phyloP scores from a whole-genome alignment of 1,284 basidiomycete species.

The Phlebopus sp. region DNA sequence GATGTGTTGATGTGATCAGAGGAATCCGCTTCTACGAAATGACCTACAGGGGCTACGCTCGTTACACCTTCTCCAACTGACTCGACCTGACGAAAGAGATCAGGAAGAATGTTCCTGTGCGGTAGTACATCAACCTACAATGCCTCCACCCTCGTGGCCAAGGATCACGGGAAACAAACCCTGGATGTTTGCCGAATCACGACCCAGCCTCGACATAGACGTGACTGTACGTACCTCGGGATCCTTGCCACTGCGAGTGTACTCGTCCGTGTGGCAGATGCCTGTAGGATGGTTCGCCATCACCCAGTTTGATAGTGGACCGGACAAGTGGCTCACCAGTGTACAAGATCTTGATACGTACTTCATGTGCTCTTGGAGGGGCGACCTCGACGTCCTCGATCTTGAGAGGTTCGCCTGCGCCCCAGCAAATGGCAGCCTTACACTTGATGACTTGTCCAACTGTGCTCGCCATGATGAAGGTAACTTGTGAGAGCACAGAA shows the following conservation, averaged over 20 bases:
- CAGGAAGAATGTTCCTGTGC: background rate
- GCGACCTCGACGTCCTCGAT: slow-evolving; percentile 93
- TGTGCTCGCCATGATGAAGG: slow-evolving; percentile 58
- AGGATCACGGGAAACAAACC: slow-evolving; percentile 95
- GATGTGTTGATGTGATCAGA: slow-evolving; percentile 28
- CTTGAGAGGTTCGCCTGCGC: slow-evolving; percentile 83
- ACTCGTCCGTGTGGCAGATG: slow-evolving; percentile 98
- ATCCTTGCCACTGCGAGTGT: slow-evolving; percentile 95
- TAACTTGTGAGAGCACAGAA: slow-evolving; percentile 12
- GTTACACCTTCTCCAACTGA: slow-evolving; percentile 93
- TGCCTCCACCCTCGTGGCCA: slow-evolving; percentile 84
- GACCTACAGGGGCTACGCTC: slow-evolving; percentile 66
- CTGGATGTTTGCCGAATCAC: slow-evolving; percentile 33
- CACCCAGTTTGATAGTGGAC: slow-evolving; percentile 7
- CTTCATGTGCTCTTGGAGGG: slow-evolving; percentile 88
- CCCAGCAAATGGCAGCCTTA: slow-evolving; percentile 97
- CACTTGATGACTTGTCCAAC: slow-evolving; percentile 81
- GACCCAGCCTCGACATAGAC: background rate
- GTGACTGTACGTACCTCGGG: slow-evolving; percentile 64
- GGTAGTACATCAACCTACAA: slow-evolving; percentile 48
- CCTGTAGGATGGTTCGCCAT: slow-evolving; percentile 43
- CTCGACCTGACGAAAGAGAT: slow-evolving; percentile 66
- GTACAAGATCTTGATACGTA: slow-evolving; percentile 89
- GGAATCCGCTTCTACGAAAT: background rate
- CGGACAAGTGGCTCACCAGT: slow-evolving; percentile 51